Evolutionary conservation across 768 basidiomycete genomes (phyloP).

Genomic region (Hemileccinum impolitum): DNA sequence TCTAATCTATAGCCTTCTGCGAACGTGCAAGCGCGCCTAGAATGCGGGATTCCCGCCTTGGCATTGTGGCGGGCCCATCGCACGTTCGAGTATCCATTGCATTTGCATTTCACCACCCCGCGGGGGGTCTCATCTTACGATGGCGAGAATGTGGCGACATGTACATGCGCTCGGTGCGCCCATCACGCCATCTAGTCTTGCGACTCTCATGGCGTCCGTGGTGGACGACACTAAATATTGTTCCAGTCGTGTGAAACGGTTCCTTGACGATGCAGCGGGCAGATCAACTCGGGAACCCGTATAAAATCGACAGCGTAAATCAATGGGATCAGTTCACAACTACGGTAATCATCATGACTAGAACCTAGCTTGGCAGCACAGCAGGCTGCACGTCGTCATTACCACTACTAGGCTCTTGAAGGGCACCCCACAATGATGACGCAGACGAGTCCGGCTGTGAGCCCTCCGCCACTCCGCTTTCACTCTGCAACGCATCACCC

Average conservation of each 20-base stretch:
- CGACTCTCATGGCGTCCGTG: too few relatives aligned
- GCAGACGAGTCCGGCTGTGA: conserved; percentile 10
- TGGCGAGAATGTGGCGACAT: conserved; percentile 12
- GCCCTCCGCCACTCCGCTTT: conserved; percentile 5
- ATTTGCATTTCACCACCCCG: not conserved
- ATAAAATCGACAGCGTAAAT: conserved; percentile 10
- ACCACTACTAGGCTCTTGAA: conserved; percentile 6
- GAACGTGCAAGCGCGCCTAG: conserved; percentile 14
- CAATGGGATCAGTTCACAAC: not conserved
- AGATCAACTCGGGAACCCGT: conserved; percentile 20
- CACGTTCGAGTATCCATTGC: not conserved
- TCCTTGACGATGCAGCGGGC: not conserved
- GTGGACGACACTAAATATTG: not conserved
- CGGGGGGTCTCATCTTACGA: not conserved
- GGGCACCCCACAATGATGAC: not conserved
- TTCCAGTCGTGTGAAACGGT: not conserved
- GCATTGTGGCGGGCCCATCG: not conserved
- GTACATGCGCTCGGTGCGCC: not conserved
- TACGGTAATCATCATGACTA: conserved; percentile 11
- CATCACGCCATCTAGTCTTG: conserved; percentile 9
- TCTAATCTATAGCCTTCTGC: not conserved
- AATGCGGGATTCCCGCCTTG: conserved; percentile 1
- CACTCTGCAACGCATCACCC: conserved; percentile 1
- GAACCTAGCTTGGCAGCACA: conserved; percentile 12
- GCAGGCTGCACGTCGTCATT: conserved; percentile 4